Percentiles rank a stretch among this genome's conserved stretches.
Evolutionary conservation across 1,284 basidiomycete genomes (phyloP).

Genomic region (Ustilago shanxiensis): DNA sequence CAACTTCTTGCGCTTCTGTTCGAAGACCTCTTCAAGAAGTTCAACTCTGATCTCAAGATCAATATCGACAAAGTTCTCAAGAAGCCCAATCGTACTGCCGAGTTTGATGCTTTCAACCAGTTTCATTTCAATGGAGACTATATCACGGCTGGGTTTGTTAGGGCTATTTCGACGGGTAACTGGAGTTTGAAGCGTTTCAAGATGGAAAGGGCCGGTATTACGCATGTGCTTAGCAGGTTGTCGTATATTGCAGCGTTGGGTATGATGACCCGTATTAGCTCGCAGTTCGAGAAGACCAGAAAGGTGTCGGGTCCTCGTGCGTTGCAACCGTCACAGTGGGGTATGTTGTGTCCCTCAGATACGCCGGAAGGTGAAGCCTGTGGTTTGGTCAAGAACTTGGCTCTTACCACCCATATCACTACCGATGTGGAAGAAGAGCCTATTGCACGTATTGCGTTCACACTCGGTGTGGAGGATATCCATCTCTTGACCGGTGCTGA

Average conservation of each 20-base stretch:
- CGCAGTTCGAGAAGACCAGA: slow-evolving; percentile 98
- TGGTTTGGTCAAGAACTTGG: slow-evolving; percentile 97
- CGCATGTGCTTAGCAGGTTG: slow-evolving; percentile 95
- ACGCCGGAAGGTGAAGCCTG: slow-evolving; percentile 99
- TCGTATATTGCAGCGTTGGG: slow-evolving; percentile 97
- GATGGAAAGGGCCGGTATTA: slow-evolving; percentile 99
- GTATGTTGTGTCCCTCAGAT: slow-evolving; percentile 97
- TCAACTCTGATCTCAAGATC: slow-evolving; percentile 94
- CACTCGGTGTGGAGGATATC: slow-evolving; percentile 98
- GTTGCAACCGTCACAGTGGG: slow-evolving; percentile 98
- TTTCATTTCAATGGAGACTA: slow-evolving; percentile 88
- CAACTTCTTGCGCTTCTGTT: slow-evolving; percentile 94
- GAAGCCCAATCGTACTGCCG: slow-evolving; percentile 92
- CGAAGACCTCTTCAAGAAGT: slow-evolving; percentile 99
- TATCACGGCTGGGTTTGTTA: slow-evolving; percentile 94
- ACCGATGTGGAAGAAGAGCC: slow-evolving; percentile 98
- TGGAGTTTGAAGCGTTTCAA: slow-evolving; percentile 99
- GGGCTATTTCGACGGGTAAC: slow-evolving; percentile 98
- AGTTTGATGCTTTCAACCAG: slow-evolving; percentile 95
- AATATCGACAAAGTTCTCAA: slow-evolving; percentile 98
- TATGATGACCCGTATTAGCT: slow-evolving; percentile 99
- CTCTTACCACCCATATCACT: slow-evolving; percentile 99
- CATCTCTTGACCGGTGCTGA: slow-evolving; percentile 91
- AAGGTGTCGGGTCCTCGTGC: slow-evolving; percentile 99
- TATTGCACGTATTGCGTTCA: slow-evolving; percentile 87